Evolutionary conservation across 352 stramenopile species (phyloP), one percentile per base, ranked within the genome.

Genomic region (Thraustotheca clavata): DNA sequence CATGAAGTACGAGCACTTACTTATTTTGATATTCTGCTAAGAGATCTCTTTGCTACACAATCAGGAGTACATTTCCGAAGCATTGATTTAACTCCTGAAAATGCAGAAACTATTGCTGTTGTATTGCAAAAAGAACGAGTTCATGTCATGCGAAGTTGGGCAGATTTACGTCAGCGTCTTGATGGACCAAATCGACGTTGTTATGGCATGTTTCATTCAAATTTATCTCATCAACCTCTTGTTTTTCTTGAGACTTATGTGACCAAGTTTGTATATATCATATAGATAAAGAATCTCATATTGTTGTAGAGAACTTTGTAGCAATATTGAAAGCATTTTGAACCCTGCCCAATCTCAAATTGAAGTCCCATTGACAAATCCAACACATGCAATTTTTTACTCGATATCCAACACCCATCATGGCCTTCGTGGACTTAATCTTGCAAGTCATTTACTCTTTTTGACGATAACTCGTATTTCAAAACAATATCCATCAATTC

Each of bases 331-430:
- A 33, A 72, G 72, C 0, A 80, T 94, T 31, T 59, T 94, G 27
- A 26, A 11, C 5, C 38, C 38, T 18, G 22, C 7, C 3, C n/a
- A 40, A 34, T 9, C 9, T 18, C 26, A 31, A 18, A 34, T 12
- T 18, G 20, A 31, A 48, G 29, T 20, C 27, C 35, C 26, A 20
- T 40, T 18, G 2, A 38, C 22, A 22, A 74, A 73, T 3, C 82
- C 80, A 4, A 85, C 82, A 14, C 84, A 94, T 59, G 80, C 88
- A n/a, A 79, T 94, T 38, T 94, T 91, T 49, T 94, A 94, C 54
- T 86, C 84, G 18, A 87, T 94, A 14, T 91, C 80, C 2, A 94
- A 87, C 54, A 76, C 83, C 20, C 90, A 94, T 65, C 67, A 68
- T 18, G 84, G 84, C 14, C 73, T 94, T n/a, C 80, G 80, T 0